A percentile compares a stretch with the other conserved stretches of the same genome.
These are phyloP conservation scores for Mycena galopus DNA, from an alignment of 768 basidiomycete species.

Conservation along the genomic window DNA sequence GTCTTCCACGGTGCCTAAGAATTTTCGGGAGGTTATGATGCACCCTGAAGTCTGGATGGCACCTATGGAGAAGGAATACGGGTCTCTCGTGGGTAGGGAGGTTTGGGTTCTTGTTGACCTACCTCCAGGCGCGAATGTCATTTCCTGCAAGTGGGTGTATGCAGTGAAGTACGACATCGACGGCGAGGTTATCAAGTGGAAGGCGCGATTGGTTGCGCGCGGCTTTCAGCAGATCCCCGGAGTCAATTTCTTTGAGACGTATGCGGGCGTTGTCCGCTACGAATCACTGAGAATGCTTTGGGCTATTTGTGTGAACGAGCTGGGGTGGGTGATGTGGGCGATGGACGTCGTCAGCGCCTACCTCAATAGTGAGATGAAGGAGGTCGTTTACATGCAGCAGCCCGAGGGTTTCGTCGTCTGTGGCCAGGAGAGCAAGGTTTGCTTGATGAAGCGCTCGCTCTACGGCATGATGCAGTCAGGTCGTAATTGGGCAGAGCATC, in stretches of 20 bases:
- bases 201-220: too few species aligned
- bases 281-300: constrained; percentile 31
- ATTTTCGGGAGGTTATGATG: too few species aligned
- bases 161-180: too few species aligned
- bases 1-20: too few species aligned
- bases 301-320: constrained; percentile 41
- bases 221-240: constrained; percentile 13
- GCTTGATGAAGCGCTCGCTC: constrained; percentile 20
- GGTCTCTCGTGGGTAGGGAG: too few species aligned
- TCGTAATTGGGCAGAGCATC: constrained; percentile 28
- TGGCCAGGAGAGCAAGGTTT: constrained; percentile 6
- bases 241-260: constrained; percentile 22
- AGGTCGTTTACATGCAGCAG: constrained; percentile 51
- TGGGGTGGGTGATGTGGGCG: constrained; percentile 45
- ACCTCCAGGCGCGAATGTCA: too few species aligned
- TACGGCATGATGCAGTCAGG: constrained; percentile 36
- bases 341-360: constrained; percentile 46
- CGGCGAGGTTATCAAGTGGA: too few species aligned
- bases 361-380: constrained; percentile 41
- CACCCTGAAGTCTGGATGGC: too few species aligned
- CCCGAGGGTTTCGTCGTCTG: constrained; percentile 40
- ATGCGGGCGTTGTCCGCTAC: constrained; percentile 12
- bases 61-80: too few species aligned
- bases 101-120: too few species aligned
- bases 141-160: too few species aligned